Conservation (phyloP, 2,329 filamentous ascomycete species). For the Fusarium subtropicale region DNA sequence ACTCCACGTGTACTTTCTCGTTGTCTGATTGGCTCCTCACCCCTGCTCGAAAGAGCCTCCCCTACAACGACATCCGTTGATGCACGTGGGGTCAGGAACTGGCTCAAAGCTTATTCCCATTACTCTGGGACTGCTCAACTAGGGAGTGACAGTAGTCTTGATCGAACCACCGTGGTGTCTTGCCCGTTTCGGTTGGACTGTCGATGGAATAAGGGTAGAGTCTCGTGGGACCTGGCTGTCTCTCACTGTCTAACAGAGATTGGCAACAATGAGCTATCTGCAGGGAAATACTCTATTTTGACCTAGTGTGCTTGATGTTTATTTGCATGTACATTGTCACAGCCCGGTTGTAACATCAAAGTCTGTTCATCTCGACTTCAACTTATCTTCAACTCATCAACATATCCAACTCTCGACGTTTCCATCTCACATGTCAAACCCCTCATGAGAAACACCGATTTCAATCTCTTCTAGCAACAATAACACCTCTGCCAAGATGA, state of each 20-base stretch:
- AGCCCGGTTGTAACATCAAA: neutral
- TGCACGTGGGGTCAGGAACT: slow-evolving; percentile 30
- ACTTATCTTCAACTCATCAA: neutral
- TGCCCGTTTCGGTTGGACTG: neutral
- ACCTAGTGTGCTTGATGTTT: neutral
- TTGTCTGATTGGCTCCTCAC: slow-evolving; percentile 15
- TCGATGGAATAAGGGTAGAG: neutral
- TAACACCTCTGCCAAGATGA: neutral
- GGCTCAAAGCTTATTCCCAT: neutral
- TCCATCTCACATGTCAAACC: neutral
- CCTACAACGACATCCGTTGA: slow-evolving; percentile 27
- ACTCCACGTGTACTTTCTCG: slow-evolving; percentile 24
- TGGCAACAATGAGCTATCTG: neutral
- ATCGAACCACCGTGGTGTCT: neutral
- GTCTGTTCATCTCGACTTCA: neutral
- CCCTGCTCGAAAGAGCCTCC: slow-evolving; percentile 16
- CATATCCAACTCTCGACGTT: neutral
- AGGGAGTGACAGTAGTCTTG: no score
- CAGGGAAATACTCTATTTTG: neutral
- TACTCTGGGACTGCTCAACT: no score
- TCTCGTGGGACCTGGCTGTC: neutral
- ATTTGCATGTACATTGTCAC: neutral
- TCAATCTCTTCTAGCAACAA: neutral
- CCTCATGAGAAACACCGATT: no score
- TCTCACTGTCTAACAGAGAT: neutral